These are phyloP conservation scores for Diversispora eburnea DNA, from an alignment of 192 early-diverging fungal genomes.

Conservation along the genomic window DNA sequence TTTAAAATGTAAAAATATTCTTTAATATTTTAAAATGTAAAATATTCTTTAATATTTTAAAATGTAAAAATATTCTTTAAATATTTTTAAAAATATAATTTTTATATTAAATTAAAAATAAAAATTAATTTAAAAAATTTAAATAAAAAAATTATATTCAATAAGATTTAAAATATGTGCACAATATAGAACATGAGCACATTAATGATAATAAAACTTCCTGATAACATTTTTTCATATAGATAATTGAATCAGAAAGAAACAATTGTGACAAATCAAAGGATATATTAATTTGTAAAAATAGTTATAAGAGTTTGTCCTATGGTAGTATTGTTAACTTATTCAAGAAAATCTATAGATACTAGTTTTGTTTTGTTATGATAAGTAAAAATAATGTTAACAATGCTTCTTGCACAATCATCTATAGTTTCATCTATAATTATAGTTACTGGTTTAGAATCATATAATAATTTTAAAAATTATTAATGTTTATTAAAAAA, in stretches of 20 bases:
- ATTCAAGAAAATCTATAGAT: background rate
- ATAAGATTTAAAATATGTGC: slow-evolving; percentile 8
- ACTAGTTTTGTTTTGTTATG: background rate
- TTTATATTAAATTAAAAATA: background rate
- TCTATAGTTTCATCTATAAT: background rate
- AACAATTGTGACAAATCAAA: background rate
- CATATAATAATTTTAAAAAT: background rate
- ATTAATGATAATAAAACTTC: background rate
- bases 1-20: background rate
- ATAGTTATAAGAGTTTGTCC: background rate
- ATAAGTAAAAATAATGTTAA: background rate
- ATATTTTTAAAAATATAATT: background rate
- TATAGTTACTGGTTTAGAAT: background rate
- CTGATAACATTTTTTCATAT: slow-evolving; percentile 2
- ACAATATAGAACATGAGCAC: background rate
- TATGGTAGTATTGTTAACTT: slow-evolving; percentile 8
- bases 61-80: background rate
- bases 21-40: background rate
- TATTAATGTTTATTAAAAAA: background rate
- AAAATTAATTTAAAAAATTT: background rate
- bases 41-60: background rate
- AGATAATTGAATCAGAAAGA: background rate
- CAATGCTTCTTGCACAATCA: background rate
- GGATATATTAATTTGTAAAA: background rate
- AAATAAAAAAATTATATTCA: background rate